A percentile compares a stretch with the other conserved stretches of the same genome.
phyloP scores from a whole-genome alignment of 768 basidiomycete genomes.

The Gautieria morchelliformis region DNA sequence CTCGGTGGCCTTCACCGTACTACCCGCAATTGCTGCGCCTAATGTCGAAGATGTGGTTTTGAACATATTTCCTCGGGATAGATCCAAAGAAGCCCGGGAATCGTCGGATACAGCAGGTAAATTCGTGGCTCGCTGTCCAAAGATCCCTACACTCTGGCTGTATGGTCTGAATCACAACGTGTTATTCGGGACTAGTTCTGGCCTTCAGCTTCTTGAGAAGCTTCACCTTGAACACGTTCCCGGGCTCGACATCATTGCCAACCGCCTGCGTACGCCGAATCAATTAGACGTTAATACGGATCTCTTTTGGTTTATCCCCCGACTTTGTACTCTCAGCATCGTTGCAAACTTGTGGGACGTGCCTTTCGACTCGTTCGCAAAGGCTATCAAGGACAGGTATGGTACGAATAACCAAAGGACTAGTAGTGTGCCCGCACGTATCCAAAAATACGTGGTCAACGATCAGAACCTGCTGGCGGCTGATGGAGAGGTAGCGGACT shows the following conservation, averaged over 20 bases:
- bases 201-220: neutral
- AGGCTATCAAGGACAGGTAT: too few species aligned
- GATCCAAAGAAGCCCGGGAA: neutral
- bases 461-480: too few species aligned
- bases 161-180: neutral
- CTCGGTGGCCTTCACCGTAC: neutral
- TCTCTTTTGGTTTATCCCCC: too few species aligned
- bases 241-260: neutral
- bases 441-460: too few species aligned
- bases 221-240: neutral
- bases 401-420: too few species aligned
- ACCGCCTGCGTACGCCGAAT: neutral
- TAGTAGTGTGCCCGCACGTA: too few species aligned
- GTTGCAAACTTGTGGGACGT: too few species aligned
- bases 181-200: neutral
- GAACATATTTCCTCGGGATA: neutral
- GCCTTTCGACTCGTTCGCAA: too few species aligned
- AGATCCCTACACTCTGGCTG: neutral
- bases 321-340: too few species aligned
- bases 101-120: neutral
- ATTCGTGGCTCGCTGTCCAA: neutral
- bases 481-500: too few species aligned
- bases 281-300: neutral
- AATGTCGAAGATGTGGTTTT: neutral
- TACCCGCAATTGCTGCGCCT: neutral